Evolutionary conservation across 768 basidiomycete species (phyloP).

Genomic region (Tylopilus cervinicoccineus): DNA sequence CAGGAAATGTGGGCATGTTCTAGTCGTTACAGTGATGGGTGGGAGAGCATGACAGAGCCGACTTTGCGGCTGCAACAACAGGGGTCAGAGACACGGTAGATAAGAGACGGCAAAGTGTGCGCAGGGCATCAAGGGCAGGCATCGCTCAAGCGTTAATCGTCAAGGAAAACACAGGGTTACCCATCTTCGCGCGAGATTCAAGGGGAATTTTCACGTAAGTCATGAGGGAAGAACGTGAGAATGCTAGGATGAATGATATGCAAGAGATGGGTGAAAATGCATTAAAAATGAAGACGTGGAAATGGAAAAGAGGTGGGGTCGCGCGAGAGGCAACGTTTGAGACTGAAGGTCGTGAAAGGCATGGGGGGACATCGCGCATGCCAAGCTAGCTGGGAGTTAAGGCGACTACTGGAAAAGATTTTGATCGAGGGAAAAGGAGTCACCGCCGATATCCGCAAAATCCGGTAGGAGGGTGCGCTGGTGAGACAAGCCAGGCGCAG

Average conservation of each 20-base stretch:
- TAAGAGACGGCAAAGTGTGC: slow-evolving; percentile 11
- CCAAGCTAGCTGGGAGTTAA: slow-evolving; percentile 16
- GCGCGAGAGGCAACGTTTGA: slow-evolving; percentile 28
- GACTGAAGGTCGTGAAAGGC: slow-evolving; percentile 20
- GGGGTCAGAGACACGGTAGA: slow-evolving; percentile 4
- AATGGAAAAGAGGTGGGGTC: slow-evolving; percentile 27
- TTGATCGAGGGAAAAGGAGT: slow-evolving; percentile 41
- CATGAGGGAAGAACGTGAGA: slow-evolving; percentile 16
- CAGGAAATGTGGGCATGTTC: slow-evolving; percentile 51
- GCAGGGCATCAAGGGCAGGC: slow-evolving; percentile 26
- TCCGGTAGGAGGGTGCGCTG: slow-evolving; percentile 34
- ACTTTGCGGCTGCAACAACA: slow-evolving; percentile 18
- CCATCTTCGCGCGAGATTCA: slow-evolving; percentile 14
- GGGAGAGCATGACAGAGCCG: slow-evolving; percentile 19
- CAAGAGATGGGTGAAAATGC: slow-evolving; percentile 34
- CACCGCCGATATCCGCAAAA: slow-evolving; percentile 37
- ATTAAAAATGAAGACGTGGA: slow-evolving; percentile 24
- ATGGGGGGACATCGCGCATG: slow-evolving; percentile 15
- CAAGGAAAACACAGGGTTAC: slow-evolving; percentile 16
- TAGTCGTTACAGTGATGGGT: slow-evolving; percentile 60
- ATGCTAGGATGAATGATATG: slow-evolving; percentile 29
- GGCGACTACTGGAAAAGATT: slow-evolving; percentile 45
- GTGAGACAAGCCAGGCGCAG: slow-evolving; percentile 36
- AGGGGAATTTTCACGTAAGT: slow-evolving; percentile 21
- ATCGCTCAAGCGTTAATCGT: slow-evolving; percentile 25